phyloP scores from a whole-genome alignment of 441 rosid species.

The Gossypium gossypioides region DNA sequence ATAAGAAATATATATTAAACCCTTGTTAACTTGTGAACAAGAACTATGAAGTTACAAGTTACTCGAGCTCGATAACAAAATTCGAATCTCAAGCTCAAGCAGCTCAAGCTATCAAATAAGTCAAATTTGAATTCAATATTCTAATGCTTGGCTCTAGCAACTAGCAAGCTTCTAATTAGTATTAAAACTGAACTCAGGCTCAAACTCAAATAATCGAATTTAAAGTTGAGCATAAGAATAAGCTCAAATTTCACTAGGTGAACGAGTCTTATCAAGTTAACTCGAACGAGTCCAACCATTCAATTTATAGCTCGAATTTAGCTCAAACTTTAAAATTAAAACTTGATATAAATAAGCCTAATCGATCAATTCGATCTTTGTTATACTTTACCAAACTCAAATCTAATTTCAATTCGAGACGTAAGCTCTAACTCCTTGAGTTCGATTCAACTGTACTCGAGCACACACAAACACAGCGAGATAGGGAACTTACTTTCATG shows the following conservation, averaged over 20 bases:
- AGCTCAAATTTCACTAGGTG: background rate
- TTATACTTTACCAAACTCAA: background rate
- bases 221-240: background rate
- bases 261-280: background rate
- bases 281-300: background rate
- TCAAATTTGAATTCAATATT: background rate
- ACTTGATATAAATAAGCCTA: background rate
- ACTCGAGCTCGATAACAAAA: background rate
- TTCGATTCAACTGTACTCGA: background rate
- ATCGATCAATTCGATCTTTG: background rate
- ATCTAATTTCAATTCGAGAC: background rate
- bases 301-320: background rate
- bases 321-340: background rate
- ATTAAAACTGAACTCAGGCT: background rate
- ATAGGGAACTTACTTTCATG: conserved; percentile 54
- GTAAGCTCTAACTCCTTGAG: background rate
- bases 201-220: background rate
- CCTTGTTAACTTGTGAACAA: background rate
- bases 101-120: background rate
- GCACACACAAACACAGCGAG: background rate
- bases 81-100: background rate
- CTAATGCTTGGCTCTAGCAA: background rate
- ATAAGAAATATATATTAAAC: background rate
- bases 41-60: background rate
- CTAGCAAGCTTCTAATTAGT: background rate